Base-by-base conservation (phyloP, 1,139 yeast species). In the Pichia cactophila region DNA sequence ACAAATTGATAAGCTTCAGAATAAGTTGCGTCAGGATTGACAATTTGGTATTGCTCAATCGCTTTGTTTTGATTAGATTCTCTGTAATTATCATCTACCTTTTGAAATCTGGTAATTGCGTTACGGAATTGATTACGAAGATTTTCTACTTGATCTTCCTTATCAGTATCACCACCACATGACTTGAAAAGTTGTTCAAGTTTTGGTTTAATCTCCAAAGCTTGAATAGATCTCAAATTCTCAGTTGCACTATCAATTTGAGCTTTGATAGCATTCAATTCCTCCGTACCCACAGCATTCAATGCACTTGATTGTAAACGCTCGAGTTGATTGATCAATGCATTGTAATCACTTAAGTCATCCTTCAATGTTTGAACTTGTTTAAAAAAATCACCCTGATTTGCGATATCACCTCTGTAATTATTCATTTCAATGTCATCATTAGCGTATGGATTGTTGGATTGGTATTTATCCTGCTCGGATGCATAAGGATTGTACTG, bases 11-110 rank as follows among this genome's bases (percentile, higher is more conserved):
- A 81, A 42, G 95, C 97, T 52, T 90, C 96, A 45, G 78, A 87
- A 33, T 86, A 87, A 26, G 94, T 78, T 31, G 97, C 97, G 55
- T 87, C 90, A 11, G 97, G 98, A 61, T 87, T 88, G 54, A 92
- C 92, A 61, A 92, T 86, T 64, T 81, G 81, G 72, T 85, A 89
- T 73, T 92, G 97, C 68, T 97, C 83, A 65, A 85, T 92, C 46
- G 96, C 96, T 62, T 87, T 96, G 54, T 80, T 80, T 67, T 86
- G 81, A 66, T 88, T 87, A 62, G 84, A 82, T 64, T 86, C 89
- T 58, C 90, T 79, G 73, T 86, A 89, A 63, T 84, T 81, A 56
- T 89, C 88, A 69, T 94, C 97, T 56, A 86, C 80, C 61, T 82
- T 77, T 67, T 95, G 81, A 72, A 87, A 89, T 63, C 82, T 87